Conservation (phyloP, 1,284 basidiomycete genomes). For the Ceratobasidium sp. region DNA sequence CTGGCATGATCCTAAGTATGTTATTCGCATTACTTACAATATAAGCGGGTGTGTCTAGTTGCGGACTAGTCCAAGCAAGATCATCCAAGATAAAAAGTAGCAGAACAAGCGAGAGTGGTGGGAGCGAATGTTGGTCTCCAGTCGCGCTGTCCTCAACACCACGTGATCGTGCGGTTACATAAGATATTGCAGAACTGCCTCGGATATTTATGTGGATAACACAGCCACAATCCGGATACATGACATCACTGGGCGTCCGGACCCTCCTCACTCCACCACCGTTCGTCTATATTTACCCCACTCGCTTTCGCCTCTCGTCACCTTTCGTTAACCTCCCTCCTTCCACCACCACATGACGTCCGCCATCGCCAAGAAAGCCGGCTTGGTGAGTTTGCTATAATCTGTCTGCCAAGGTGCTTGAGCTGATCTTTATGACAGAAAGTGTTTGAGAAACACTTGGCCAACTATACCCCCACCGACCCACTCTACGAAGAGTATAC, state of each 20-base stretch:
- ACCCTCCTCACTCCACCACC: constrained; percentile 11
- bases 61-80: not conserved
- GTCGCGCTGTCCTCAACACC: constrained; percentile 36
- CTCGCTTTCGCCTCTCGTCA: not conserved
- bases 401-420: not conserved
- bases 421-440: constrained; percentile 49
- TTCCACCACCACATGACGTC: constrained; percentile 28
- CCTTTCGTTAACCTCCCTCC: constrained; percentile 5
- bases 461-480: constrained; percentile 77
- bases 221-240: not conserved
- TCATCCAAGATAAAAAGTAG: constrained; percentile 31
- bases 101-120: not conserved
- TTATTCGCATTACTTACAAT: not conserved
- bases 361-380: constrained; percentile 49
- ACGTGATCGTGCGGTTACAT: constrained; percentile 32
- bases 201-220: not conserved
- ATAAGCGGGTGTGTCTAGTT: not conserved
- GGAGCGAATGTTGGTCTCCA: constrained; percentile 23
- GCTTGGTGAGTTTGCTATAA: constrained; percentile 42
- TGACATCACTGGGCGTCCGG: constrained; percentile 7
- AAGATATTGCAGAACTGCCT: not conserved
- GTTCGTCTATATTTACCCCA: constrained; percentile 8
- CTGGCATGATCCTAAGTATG: constrained; percentile 3
- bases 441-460: constrained; percentile 73
- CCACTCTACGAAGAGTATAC: constrained; percentile 84